Percentiles rank a stretch among this genome's conserved stretches.
Conservation (phyloP, 2,329 filamentous ascomycete genomes). For the Calonectria hawksworthii region DNA sequence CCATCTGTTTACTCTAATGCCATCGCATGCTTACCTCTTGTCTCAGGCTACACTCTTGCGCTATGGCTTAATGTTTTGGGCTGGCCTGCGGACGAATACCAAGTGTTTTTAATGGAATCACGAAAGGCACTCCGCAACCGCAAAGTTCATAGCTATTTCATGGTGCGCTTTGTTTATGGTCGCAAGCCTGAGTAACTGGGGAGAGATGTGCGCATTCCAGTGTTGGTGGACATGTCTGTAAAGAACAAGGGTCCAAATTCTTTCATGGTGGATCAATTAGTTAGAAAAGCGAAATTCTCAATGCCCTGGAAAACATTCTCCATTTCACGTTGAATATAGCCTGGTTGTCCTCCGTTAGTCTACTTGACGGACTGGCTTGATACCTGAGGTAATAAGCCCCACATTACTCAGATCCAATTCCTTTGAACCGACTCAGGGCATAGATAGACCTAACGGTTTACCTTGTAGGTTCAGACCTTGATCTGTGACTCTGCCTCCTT, state of each 20-base stretch:
- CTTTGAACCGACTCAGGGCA: no score
- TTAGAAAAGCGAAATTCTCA: no score
- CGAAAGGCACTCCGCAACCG: constrained; percentile 34
- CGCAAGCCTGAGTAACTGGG: constrained; percentile 26
- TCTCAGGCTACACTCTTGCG: constrained; percentile 34
- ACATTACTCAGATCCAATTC: no score
- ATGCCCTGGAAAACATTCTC: no score
- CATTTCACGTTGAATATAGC: no score
- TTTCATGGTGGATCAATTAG: no score
- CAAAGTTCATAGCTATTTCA: constrained; percentile 37
- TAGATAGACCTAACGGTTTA: background rate
- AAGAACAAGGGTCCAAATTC: no score
- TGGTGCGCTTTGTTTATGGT: constrained; percentile 37
- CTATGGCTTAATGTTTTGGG: constrained; percentile 38
- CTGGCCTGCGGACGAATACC: constrained; percentile 40
- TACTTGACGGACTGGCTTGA: no score
- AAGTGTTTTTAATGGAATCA: constrained; percentile 36
- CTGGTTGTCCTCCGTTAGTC: no score
- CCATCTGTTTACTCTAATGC: background rate
- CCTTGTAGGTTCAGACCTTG: background rate
- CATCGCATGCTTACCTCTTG: accelerated
- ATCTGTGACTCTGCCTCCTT: background rate
- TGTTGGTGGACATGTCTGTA: no score
- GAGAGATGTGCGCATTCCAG: no score
- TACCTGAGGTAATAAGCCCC: no score